phyloP scores from a whole-genome alignment of 2,329 filamentous ascomycete genomes.

The Alternaria ventricosa region DNA sequence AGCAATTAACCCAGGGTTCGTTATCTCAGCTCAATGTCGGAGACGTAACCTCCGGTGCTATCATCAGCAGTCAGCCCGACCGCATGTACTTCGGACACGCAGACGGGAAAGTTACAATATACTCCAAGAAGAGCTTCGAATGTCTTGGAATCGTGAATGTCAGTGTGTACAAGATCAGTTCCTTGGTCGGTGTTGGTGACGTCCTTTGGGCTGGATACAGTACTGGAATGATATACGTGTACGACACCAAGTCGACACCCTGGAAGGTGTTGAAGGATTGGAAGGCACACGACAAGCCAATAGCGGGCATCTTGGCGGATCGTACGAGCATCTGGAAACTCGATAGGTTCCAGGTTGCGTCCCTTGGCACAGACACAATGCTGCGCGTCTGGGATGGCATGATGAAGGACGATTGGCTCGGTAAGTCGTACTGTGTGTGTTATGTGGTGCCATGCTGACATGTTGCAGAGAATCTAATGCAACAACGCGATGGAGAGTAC shows the following conservation, averaged over 20 bases:
- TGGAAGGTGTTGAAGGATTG: conserved; percentile 95
- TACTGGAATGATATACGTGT: conserved; percentile 91
- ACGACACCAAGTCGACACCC: conserved; percentile 80
- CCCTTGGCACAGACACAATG: conserved; percentile 85
- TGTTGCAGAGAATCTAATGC: conserved; percentile 77
- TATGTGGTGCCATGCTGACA: conserved; percentile 24
- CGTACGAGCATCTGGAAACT: conserved; percentile 83
- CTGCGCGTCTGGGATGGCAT: conserved; percentile 90
- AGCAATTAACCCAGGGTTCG: conserved; percentile 76
- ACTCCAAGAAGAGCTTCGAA: conserved; percentile 76
- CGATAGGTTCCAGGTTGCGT: conserved; percentile 83
- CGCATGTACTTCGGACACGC: conserved; percentile 89
- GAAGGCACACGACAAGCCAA: conserved; percentile 85
- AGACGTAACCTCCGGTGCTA: conserved; percentile 84
- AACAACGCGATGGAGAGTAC: conserved; percentile 79
- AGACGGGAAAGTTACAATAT: conserved; percentile 95
- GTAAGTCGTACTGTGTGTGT: conserved; percentile 48
- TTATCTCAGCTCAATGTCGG: conserved; percentile 75
- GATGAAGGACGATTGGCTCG: conserved; percentile 91
- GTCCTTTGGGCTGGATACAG: conserved; percentile 94
- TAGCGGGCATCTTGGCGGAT: conserved; percentile 79
- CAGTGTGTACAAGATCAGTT: conserved; percentile 94
- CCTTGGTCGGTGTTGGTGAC: conserved; percentile 78
- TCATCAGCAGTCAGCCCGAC: conserved; percentile 75
- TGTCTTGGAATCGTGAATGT: conserved; percentile 84